Conservation (phyloP, 805 yeast species). For the Torulaspora franciscae region DNA sequence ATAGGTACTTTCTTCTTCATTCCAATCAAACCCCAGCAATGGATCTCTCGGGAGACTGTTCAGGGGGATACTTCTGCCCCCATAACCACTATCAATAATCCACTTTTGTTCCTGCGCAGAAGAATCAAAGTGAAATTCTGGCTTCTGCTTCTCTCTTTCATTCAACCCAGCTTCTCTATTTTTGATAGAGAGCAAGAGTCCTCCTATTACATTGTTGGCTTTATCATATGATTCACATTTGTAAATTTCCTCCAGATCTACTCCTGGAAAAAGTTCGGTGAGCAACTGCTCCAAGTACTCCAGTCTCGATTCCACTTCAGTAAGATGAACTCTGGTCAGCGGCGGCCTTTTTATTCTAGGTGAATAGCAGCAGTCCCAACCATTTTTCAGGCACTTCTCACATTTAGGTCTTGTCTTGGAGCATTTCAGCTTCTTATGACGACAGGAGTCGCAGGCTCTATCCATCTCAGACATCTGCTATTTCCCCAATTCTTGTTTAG, state of each 20-base stretch:
- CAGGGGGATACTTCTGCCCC: constrained; percentile 22
- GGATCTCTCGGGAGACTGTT: constrained; percentile 42
- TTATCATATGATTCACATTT: constrained; percentile 9
- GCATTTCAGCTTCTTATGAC: constrained; percentile 74
- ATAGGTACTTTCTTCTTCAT: constrained; percentile 38
- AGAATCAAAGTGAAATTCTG: constrained; percentile 2
- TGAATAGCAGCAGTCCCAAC: constrained; percentile 72
- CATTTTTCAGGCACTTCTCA: constrained; percentile 63
- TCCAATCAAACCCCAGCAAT: constrained; percentile 56
- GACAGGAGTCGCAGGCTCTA: constrained; percentile 70
- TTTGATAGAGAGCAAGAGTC: background rate
- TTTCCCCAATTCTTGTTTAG: no score
- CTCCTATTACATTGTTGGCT: constrained; percentile 6
- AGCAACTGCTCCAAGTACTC: constrained; percentile 44
- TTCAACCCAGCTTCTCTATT: constrained; percentile 9
- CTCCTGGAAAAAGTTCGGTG: constrained; percentile 42
- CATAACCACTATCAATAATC: constrained; percentile 5
- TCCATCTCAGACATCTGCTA: no score
- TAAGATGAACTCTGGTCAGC: constrained; percentile 71
- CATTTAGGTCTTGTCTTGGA: constrained; percentile 76
- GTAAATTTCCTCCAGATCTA: constrained; percentile 41
- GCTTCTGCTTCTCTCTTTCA: background rate
- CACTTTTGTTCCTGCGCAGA: constrained; percentile 4
- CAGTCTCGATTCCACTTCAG: constrained; percentile 63
- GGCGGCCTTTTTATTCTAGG: constrained; percentile 79